Base-by-base conservation (phyloP, 371 early-diverging fungal species). In the Syncephalastrum racemosum region DNA sequence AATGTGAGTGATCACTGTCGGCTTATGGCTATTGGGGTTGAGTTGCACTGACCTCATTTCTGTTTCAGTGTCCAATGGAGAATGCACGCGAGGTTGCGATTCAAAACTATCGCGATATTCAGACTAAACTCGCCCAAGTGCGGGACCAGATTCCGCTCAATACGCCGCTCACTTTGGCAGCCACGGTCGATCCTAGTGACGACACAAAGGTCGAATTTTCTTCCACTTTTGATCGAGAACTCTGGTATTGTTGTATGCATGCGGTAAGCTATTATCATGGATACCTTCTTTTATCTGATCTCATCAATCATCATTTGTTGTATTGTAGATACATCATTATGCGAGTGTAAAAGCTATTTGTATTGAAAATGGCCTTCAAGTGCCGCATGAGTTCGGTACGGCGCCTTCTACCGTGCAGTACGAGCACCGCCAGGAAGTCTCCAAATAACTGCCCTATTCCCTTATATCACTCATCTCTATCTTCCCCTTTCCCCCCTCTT, bases 231-330 rank as follows among this genome's bases (percentile, higher is more conserved):
- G 86, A 79, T 12, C 65, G 88, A 15, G 88, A 87, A 60, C 74
- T 87, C 8, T 87, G 88, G 88, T 85, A 84, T 62, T 86, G 85
- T 50, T 70, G 79, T 57, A 67, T 79, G 46, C 76, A 76, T 58
- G 74, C 77, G n/a, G 75, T 70, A 67, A 58, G 60, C 54, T 1
- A 15, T 15, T 15, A 45, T 6, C 13, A 2, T n/a, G n/a, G n/a
- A 2, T 46, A 12, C n/a, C 5, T n/a, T 14, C 7, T 6, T 39
- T 14, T 40, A 22, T 24, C 5, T 13, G 7, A 31, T 22, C 47
- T 18, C n/a, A 22, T 25, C 18, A 1, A 24, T 39, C 15, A 23
- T 31, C 36, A 31, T 31, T 10, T 31, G 2, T 31, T 8, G 10
- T 31, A 40, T 44, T 25, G 10, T 49, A 65, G 66, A 75, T 83